phyloP scores from a whole-genome alignment of 148 eudicot genomes.

The Salicornia ramosissima region DNA sequence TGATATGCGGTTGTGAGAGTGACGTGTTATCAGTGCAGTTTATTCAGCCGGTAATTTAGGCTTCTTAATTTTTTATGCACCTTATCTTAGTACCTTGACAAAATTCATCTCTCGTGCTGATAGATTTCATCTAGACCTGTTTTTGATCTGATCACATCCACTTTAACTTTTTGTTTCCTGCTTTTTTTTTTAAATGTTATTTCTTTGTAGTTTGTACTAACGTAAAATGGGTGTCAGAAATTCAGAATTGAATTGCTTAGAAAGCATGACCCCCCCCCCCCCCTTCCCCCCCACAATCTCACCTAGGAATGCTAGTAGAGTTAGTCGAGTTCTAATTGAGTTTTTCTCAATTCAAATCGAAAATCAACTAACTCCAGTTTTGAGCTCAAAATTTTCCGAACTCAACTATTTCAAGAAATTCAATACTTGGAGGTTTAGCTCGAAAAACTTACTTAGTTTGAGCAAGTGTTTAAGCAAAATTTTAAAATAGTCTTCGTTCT shows the following conservation, averaged over 20 bases:
- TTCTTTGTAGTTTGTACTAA: no score
- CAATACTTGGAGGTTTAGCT: no score
- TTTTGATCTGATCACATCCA: neutral
- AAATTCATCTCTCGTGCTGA: neutral
- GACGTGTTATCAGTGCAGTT: slow-evolving; percentile 70
- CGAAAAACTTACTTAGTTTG: no score
- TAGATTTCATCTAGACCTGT: neutral
- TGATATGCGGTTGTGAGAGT: slow-evolving; percentile 60
- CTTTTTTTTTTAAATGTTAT: neutral
- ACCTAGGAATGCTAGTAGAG: no score
- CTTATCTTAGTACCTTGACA: neutral
- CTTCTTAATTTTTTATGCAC: slow-evolving; percentile 19
- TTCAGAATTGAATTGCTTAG: neutral
- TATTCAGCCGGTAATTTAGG: slow-evolving; percentile 54
- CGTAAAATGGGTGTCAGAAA: neutral
- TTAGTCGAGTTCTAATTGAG: no score
- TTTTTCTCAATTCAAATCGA: no score
- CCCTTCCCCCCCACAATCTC: no score
- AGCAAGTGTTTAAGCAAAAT: no score
- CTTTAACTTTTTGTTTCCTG: neutral
- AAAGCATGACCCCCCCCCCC: neutral
- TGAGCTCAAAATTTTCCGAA: no score
- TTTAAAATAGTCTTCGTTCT: no score
- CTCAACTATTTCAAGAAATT: no score
- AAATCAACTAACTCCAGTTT: no score